These are phyloP conservation scores for Aspergillus aculeatinus DNA, from an alignment of 2,329 filamentous ascomycete species.

Conservation along the genomic window DNA sequence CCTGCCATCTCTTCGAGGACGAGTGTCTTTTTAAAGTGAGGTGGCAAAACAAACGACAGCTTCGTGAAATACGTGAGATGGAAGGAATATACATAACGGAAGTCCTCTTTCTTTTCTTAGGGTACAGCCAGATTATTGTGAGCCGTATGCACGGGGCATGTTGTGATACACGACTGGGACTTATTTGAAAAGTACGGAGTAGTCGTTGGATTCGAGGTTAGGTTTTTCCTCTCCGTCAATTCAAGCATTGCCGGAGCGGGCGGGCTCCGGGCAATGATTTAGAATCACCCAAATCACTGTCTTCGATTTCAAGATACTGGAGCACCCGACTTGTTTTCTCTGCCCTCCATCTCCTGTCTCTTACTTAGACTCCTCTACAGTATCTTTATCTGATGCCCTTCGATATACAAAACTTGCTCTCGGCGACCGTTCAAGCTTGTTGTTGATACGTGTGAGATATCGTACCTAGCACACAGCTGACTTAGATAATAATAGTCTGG, in stretches of 20 bases:
- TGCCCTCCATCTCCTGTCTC: too few relatives aligned
- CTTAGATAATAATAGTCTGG: too few relatives aligned
- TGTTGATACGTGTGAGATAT: too few relatives aligned
- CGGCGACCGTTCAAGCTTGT: too few relatives aligned
- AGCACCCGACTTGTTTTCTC: too few relatives aligned
- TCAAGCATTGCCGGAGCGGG: background rate
- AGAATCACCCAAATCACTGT: background rate
- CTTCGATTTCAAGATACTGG: too few relatives aligned
- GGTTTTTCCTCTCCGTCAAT: background rate
- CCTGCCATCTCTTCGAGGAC: constrained; percentile 79
- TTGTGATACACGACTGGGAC: background rate
- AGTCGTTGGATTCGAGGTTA: background rate
- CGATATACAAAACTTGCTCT: too few relatives aligned
- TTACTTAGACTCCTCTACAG: too few relatives aligned
- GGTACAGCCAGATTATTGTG: background rate
- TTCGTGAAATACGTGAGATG: background rate
- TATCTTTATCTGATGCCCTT: too few relatives aligned
- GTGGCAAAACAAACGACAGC: constrained; percentile 21
- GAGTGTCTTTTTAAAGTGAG: constrained; percentile 24
- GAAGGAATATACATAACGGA: background rate
- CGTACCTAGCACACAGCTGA: too few relatives aligned
- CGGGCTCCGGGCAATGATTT: background rate
- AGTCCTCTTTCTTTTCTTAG: background rate
- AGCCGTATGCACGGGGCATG: background rate
- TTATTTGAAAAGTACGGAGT: too few relatives aligned